Percentiles rank a stretch among this genome's conserved stretches.
These are phyloP conservation scores for Psidium friedrichsthalianum DNA, from an alignment of 345 rosid species.

Conservation along the genomic window DNA sequence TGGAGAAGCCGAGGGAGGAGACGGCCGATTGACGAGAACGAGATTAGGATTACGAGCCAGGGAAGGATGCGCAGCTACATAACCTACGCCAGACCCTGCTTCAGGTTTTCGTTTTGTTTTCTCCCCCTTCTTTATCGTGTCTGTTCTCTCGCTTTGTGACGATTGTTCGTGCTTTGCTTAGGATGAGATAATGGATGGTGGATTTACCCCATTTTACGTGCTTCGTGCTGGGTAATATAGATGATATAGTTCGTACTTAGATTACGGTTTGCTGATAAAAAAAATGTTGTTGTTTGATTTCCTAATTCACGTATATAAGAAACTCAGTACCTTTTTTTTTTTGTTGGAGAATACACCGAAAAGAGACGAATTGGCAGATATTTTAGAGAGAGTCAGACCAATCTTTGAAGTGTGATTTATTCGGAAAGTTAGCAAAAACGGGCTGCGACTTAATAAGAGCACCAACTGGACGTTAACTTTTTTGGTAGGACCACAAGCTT, in stretches of 20 bases:
- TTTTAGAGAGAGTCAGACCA: not conserved
- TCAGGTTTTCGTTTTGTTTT: not conserved
- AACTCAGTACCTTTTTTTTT: not conserved
- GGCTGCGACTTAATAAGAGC: not conserved
- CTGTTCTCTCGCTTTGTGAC: not conserved
- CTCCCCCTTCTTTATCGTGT: not conserved
- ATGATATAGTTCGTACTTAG: not conserved
- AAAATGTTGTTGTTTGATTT: not conserved
- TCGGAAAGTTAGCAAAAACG: not conserved
- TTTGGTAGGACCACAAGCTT: not conserved
- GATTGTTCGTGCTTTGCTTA: not conserved
- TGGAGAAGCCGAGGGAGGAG: conserved; percentile 16
- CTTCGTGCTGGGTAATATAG: not conserved
- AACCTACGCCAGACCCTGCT: conserved; percentile 14
- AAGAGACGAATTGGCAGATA: not conserved
- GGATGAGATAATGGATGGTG: not conserved
- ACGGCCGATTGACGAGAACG: conserved; percentile 18
- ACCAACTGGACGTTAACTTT: not conserved
- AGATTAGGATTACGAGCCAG: conserved; percentile 14
- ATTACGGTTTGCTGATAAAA: not conserved
- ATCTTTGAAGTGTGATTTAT: not conserved
- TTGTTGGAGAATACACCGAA: not conserved
- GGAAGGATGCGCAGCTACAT: conserved; percentile 19
- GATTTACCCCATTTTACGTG: not conserved
- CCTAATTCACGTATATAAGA: not conserved